Conservation (phyloP, 768 basidiomycete species). For the Tulasnella sp. region DNA sequence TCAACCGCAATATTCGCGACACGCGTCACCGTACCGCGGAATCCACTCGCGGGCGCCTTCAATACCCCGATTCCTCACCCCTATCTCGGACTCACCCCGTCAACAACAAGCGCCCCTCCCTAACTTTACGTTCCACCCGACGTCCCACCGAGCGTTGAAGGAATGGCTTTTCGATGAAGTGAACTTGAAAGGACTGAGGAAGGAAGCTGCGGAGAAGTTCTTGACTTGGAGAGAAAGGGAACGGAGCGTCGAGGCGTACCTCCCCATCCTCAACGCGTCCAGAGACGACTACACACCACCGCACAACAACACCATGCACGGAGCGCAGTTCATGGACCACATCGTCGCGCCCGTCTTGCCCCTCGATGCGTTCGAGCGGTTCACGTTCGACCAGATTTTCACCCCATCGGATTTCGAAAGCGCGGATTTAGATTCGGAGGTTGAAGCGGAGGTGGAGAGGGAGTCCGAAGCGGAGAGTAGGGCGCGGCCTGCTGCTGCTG, state of each 20-base stretch:
- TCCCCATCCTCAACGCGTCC: not conserved
- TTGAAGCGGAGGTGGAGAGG: not conserved
- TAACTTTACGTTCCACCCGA: constrained; percentile 10
- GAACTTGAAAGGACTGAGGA: not conserved
- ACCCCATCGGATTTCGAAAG: not conserved
- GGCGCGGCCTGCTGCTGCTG: not conserved
- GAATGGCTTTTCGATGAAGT: constrained; percentile 3
- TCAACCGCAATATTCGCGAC: not conserved
- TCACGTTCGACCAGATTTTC: constrained; percentile 2
- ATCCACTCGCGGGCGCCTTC: not conserved
- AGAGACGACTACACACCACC: not conserved
- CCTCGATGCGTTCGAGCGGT: not conserved
- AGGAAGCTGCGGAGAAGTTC: constrained; percentile 8
- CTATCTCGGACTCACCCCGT: not conserved
- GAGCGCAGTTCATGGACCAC: not conserved
- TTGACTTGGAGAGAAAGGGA: constrained; percentile 7
- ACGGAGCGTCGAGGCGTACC: not conserved
- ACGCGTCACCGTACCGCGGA: not conserved
- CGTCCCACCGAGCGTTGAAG: constrained; percentile 10
- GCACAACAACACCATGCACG: not conserved
- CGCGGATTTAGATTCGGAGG: not conserved
- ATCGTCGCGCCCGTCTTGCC: not conserved
- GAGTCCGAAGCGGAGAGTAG: not conserved
- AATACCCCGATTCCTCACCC: not conserved
- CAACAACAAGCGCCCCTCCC: not conserved